Evolutionary conservation across 352 stramenopile species (phyloP), one percentile per base, ranked within the genome.

Genomic region (Pythium plurisporium): DNA sequence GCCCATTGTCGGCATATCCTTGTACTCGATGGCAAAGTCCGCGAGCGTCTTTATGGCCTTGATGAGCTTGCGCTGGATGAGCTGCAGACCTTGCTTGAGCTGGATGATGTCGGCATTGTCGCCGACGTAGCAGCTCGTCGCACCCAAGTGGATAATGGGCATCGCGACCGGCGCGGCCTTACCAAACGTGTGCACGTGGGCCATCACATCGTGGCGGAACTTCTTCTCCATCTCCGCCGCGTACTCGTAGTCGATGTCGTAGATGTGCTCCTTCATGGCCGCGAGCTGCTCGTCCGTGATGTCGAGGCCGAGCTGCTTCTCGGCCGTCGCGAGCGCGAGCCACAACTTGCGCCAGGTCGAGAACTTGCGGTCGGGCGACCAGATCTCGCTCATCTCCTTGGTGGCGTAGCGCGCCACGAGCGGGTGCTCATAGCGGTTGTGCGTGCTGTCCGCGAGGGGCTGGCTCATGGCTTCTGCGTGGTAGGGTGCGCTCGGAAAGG

Each of bases 61-160:
- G 27, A 99, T 72, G 62, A 99, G 81, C 79, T 99, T 99, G 45
- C 91, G 80, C 74, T 98, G 87, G 50, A 99, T 91, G 34, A 99
- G 78, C 59, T 97, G 75, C 26, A 99, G 73, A 0, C 88, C 93
- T 67, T 99, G 95, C 62, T 96, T 95, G 54, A 99, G 64, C 59
- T 99, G 96, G 58, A 99, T 95, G 57, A 99, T 94, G 72, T 99
- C 97, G 29, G 96, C 98, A 73, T 99, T 99, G 79, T 99, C 97
- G 17, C 96, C 96, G 14, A 99, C 96, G 74, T 97, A 99, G 77
- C 96, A 99, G 41, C 85, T 98, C 30, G 96, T 99, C 17, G 97
- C 97, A 40, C 96, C 97, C 29, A 99, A 66, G 83, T 99, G 96
- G 74, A 99, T 99, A 59, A 99, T 99, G 34, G 95, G 95, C 94